phyloP scores from a whole-genome alignment of 805 yeast genomes.

The Metschnikowia hibisci region DNA sequence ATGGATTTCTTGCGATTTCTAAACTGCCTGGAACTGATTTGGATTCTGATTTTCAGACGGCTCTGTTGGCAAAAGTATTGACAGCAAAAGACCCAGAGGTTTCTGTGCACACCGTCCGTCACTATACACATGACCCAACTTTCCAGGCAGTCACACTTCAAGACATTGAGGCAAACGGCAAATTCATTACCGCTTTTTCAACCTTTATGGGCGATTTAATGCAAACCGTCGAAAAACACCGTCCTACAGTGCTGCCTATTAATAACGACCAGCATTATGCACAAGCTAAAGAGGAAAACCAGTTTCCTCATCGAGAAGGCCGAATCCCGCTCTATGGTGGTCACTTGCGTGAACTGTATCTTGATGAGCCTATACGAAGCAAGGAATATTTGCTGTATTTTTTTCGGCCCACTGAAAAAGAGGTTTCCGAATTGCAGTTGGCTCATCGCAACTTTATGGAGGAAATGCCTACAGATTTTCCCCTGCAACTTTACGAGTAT shows the following conservation, averaged over 20 bases:
- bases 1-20: conserved; percentile 12
- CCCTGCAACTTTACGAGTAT: conserved; percentile 19
- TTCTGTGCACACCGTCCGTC: conserved; percentile 6
- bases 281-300: conserved; percentile 16
- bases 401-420: conserved; percentile 20
- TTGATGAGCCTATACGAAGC: conserved; percentile 27
- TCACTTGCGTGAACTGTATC: conserved; percentile 30
- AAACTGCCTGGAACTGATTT: conserved; percentile 7
- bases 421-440: conserved; percentile 16
- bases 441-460: conserved; percentile 23
- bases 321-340: conserved; percentile 32
- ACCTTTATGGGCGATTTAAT: conserved; percentile 22
- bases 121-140: neutral
- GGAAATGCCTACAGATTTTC: conserved; percentile 23
- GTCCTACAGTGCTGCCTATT: conserved; percentile 22
- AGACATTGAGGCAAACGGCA: neutral
- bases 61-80: conserved; percentile 1
- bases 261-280: conserved; percentile 29
- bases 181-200: conserved; percentile 17
- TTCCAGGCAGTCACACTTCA: neutral
- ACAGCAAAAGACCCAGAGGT: neutral
- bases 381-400: conserved; percentile 23
- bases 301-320: conserved; percentile 23
- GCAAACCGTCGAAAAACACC: conserved; percentile 16
- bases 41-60: conserved; percentile 11